Evolutionary conservation across 2,329 filamentous ascomycete genomes (phyloP).

Genomic region (Phialocephala sp.): DNA sequence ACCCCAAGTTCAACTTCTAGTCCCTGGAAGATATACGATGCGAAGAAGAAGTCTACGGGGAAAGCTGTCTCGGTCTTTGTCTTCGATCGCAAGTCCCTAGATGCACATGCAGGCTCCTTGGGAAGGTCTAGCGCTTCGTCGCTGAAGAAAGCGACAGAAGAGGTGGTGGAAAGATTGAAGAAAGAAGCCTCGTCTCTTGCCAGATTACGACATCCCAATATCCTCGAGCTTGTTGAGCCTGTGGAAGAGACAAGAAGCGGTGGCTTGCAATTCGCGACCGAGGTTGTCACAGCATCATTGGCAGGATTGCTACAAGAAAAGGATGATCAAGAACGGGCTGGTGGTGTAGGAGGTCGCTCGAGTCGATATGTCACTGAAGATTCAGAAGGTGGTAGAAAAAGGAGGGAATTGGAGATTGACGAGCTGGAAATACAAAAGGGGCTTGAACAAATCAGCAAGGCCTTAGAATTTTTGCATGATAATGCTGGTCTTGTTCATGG

Average conservation of each 20-base stretch:
- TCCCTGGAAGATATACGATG: constrained; percentile 97
- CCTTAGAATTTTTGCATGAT: constrained; percentile 93
- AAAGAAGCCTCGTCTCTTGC: constrained; percentile 91
- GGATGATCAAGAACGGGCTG: constrained; percentile 79
- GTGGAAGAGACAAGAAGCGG: constrained; percentile 93
- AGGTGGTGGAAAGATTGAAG: constrained; percentile 88
- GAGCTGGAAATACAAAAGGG: constrained; percentile 98
- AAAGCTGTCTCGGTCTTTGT: constrained; percentile 91
- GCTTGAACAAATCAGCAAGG: constrained; percentile 88
- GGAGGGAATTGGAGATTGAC: constrained; percentile 89
- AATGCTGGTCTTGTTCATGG: constrained; percentile 93
- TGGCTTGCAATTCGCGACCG: constrained; percentile 94
- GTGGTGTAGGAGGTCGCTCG: constrained; percentile 70
- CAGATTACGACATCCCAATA: constrained; percentile 85
- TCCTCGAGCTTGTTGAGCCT: constrained; percentile 91
- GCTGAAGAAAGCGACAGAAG: constrained; percentile 82
- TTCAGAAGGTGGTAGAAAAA: constrained; percentile 71
- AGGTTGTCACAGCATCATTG: constrained; percentile 88
- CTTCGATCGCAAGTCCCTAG: constrained; percentile 88
- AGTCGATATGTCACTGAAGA: constrained; percentile 85
- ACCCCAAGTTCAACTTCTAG: constrained; percentile 81
- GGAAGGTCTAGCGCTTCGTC: constrained; percentile 67
- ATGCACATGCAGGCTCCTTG: constrained; percentile 68
- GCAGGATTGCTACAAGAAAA: constrained; percentile 83
- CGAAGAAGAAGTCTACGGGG: constrained; percentile 93